Evolutionary conservation across 176 grass and related monocot species (phyloP), one percentile per base, ranked within the genome.

Genomic region (Aegilops longissima): DNA sequence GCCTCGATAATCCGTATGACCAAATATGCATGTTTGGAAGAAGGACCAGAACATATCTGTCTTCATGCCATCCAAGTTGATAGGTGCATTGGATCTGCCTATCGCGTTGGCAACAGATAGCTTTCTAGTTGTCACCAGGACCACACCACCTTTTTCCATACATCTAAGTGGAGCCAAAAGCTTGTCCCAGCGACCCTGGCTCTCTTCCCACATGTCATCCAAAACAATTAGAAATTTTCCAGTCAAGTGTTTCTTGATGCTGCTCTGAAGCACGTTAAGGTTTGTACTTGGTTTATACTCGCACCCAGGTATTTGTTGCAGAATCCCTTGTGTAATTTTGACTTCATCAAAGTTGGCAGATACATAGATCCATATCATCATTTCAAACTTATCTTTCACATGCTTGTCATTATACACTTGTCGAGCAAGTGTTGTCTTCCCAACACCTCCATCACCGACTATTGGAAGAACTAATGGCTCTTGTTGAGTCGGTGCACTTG

Each of bases 131-230:
- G 92, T 93, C 25, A 93, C 82, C 35, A 93, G 47, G 58, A 93
- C 62, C 17, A 74, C 20, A 61, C 92, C 89, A 31, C 59, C 85
- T 10, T 33, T 29, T 33, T 49, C 5, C 23, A 70, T 84, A 44
- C 20, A 83, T 93, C 87, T 90, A 68, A 93, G 13, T 11, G 92
- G 85, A 27, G 92, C 92, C 21, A 93, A 79, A 38, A 88, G 34
- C 20, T 82, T 93, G 13, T 73, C 72, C 92, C 88, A 93, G 6
- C 89, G 77, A 54, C 65, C 35, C 70, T 93, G 66, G 8, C 27
- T 76, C 12, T 87, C 88, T 79, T 93, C 76, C 88, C 92, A 90
- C 39, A 91, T 75, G 82, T 93, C 89, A 91, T 93, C 92, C 77
- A 93, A 39, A 42, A 93, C 86, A 74, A 93, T 40, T 30, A 90